Evolutionary conservation across 1,284 basidiomycete species (phyloP).

Genomic region (Agaricales sp.): DNA sequence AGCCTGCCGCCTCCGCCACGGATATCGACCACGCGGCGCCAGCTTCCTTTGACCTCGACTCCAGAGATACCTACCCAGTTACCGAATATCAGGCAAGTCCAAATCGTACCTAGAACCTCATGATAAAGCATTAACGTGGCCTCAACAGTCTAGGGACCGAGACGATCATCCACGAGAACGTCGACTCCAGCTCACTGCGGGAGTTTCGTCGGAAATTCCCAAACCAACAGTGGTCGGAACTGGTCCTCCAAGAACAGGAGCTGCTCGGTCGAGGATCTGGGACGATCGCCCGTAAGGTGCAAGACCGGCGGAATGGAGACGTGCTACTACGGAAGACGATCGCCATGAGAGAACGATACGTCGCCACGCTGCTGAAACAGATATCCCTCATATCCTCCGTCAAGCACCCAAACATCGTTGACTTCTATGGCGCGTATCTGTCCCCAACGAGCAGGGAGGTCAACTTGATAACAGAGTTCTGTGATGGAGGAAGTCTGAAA

Average conservation of each 20-base stretch:
- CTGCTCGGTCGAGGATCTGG: neutral
- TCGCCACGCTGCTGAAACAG: neutral
- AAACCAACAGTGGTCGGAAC: slow-evolving; percentile 1
- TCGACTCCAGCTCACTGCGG: neutral
- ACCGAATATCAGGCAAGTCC: no score
- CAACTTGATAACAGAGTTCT: neutral
- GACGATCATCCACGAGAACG: neutral
- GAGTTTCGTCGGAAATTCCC: neutral
- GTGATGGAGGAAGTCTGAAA: slow-evolving; percentile 1
- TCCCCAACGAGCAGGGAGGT: neutral
- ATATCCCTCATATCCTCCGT: slow-evolving; percentile 1
- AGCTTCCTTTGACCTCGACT: no score
- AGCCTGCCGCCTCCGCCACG: neutral
- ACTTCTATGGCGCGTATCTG: slow-evolving; percentile 1
- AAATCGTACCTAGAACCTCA: neutral
- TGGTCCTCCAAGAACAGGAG: neutral
- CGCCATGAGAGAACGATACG: neutral
- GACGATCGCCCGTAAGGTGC: neutral
- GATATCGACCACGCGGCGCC: no score
- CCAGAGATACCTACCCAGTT: no score
- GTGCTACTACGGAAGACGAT: neutral
- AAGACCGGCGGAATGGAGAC: neutral
- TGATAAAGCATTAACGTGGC: neutral
- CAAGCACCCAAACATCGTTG: neutral
- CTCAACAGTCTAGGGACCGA: neutral